phyloP scores from a whole-genome alignment of 2,329 filamentous ascomycete genomes.

The Beauveria australis region DNA sequence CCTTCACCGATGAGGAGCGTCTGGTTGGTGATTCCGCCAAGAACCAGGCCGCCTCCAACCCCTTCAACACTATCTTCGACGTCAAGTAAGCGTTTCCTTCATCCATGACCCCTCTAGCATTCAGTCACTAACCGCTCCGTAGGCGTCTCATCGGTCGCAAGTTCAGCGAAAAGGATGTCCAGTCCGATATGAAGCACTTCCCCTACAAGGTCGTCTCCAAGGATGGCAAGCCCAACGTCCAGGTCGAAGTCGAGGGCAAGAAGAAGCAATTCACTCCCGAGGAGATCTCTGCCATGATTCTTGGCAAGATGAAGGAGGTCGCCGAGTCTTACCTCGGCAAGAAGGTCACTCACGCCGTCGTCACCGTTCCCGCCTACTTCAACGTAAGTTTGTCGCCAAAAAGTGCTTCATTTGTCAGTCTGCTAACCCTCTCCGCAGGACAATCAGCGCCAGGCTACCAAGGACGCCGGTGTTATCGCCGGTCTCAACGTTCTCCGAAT shows the following conservation, averaged over 20 bases:
- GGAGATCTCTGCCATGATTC: conserved; percentile 73
- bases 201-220: conserved; percentile 90
- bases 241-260: conserved; percentile 58
- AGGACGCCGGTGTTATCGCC: conserved; percentile 87
- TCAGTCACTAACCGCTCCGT: conserved; percentile 15
- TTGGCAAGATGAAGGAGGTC: conserved; percentile 79
- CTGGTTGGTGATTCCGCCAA: conserved; percentile 96
- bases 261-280: conserved; percentile 71
- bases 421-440: conserved; percentile 38
- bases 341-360: conserved; percentile 80
- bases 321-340: conserved; percentile 73
- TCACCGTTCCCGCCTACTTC: conserved; percentile 96
- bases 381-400: conserved; percentile 41
- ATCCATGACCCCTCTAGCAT: background rate
- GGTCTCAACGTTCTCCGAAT: conserved; percentile 93
- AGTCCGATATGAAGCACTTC: conserved; percentile 95
- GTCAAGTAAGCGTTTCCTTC: conserved; percentile 58
- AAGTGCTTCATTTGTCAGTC: background rate
- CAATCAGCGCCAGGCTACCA: conserved; percentile 93
- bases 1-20: conserved; percentile 94
- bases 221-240: conserved; percentile 80
- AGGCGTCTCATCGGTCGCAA: conserved; percentile 83
- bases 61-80: conserved; percentile 67
- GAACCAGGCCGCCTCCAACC: conserved; percentile 84
- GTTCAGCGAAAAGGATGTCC: conserved; percentile 75